phyloP scores from a whole-genome alignment of 2,329 filamentous ascomycete genomes.

The Ceratocystis smalleyi region DNA sequence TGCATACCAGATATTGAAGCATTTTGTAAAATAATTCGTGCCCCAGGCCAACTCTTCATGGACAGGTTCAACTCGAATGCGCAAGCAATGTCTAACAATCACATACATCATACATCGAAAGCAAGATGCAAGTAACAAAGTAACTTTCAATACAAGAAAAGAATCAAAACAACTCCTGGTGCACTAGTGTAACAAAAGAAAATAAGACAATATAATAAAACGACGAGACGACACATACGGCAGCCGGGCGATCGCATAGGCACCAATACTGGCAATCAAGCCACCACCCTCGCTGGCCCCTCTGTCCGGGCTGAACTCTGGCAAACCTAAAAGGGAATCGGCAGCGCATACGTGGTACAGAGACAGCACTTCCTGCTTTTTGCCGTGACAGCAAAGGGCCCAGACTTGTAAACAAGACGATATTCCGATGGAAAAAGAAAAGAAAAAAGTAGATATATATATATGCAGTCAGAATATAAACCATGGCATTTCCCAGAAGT shows the following conservation, averaged over 20 bases:
- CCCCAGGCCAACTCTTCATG: not conserved
- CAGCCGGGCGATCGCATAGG: not conserved
- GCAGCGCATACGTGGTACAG: not conserved
- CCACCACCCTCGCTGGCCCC: not conserved
- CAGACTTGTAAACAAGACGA: conserved; percentile 4
- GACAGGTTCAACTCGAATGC: not conserved
- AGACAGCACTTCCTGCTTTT: not conserved
- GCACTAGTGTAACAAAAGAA: not conserved
- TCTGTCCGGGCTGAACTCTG: not conserved
- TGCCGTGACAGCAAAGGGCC: not conserved
- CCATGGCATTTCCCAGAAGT: conserved; percentile 13
- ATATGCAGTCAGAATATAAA: conserved; percentile 15
- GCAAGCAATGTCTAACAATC: not conserved
- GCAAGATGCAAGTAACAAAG: not conserved
- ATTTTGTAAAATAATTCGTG: not conserved
- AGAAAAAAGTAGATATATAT: conserved; percentile 13
- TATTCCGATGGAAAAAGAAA: not conserved
- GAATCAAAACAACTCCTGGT: not conserved
- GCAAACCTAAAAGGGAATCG: not conserved
- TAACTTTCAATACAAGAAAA: not conserved
- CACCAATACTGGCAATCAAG: not conserved
- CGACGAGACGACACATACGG: not conserved
- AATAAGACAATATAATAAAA: conserved; percentile 8
- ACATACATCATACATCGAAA: not conserved
- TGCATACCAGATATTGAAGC: not conserved